phyloP scores from a whole-genome alignment of 495 filamentous ascomycete genomes.

The Diplogelasinospora grovesii region DNA sequence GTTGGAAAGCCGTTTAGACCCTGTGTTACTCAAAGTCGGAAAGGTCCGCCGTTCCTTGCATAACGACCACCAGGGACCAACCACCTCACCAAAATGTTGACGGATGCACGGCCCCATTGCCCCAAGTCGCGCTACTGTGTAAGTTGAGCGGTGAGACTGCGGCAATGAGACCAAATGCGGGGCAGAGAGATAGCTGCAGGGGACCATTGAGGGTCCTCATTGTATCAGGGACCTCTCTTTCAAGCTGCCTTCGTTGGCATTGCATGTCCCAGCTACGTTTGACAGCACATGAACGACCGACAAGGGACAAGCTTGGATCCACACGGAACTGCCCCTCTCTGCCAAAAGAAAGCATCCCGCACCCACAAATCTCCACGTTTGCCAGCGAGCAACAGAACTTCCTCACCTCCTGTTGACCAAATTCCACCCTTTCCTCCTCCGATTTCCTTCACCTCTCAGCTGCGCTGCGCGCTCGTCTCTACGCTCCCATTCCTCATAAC shows the following conservation, averaged over 20 bases:
- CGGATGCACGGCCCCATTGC: no score
- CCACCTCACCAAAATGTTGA: no score
- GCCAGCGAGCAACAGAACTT: slow-evolving; percentile 9
- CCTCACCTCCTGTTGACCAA: slow-evolving; percentile 1
- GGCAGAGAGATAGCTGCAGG: slow-evolving; percentile 3
- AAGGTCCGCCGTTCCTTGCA: no score
- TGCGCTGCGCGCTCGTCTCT: slow-evolving; percentile 20
- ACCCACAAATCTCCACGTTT: slow-evolving; percentile 9
- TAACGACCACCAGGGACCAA: no score
- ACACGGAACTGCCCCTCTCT: slow-evolving; percentile 4
- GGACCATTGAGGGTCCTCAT: not conserved
- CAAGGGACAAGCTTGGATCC: not conserved
- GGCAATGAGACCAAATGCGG: slow-evolving; percentile 6
- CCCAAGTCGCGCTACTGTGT: not conserved
- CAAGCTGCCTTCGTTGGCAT: no score
- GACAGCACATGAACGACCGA: no score
- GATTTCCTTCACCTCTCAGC: slow-evolving; percentile 5
- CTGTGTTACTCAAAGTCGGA: no score
- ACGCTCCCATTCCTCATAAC: slow-evolving; percentile 6
- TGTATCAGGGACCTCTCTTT: not conserved
- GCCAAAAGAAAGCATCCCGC: slow-evolving; percentile 1
- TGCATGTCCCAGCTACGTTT: no score
- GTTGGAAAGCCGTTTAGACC: no score
- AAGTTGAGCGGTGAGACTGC: slow-evolving; percentile 13
- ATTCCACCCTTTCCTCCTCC: slow-evolving; percentile 8